These are phyloP conservation scores for Albugo laibachii DNA, from an alignment of 352 stramenopile genomes.

Conservation along the genomic window DNA sequence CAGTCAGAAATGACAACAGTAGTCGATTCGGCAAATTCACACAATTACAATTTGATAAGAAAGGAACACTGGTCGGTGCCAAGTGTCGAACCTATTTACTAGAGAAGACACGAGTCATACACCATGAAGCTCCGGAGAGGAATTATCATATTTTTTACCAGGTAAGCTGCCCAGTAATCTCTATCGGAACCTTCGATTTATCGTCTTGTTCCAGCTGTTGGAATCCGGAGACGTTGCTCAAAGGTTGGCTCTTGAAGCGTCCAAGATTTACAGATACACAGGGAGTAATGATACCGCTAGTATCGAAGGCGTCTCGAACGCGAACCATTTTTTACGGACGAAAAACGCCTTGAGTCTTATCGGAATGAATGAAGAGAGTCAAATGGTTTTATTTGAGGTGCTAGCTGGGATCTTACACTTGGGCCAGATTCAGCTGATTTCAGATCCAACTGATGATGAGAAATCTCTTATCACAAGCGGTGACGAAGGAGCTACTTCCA, in stretches of 20 bases:
- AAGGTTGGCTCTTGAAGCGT: conserved; percentile 19
- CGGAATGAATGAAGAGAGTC: conserved; percentile 63
- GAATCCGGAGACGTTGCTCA: conserved; percentile 31
- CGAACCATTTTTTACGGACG: conserved; percentile 70
- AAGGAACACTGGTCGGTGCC: conserved; percentile 66
- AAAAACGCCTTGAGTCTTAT: conserved; percentile 48
- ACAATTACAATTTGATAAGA: conserved; percentile 63
- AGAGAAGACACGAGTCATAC: conserved; percentile 91
- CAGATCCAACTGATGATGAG: conserved; percentile 53
- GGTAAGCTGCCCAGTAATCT: conserved; percentile 6
- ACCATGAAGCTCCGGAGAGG: conserved; percentile 82
- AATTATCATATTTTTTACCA: conserved; percentile 98
- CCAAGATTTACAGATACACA: conserved; percentile 39
- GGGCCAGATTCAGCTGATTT: conserved; percentile 80
- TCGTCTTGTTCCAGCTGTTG: conserved; percentile 10
- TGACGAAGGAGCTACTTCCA: conserved; percentile 20
- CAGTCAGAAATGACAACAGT: conserved; percentile 76
- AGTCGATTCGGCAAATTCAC: conserved; percentile 85
- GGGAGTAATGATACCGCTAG: conserved; percentile 37
- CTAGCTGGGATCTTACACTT: conserved; percentile 87
- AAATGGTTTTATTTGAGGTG: conserved; percentile 84
- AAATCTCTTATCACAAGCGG: conserved; percentile 37
- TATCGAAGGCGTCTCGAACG: conserved; percentile 57
- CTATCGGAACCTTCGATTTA: conserved; percentile 4
- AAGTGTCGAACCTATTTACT: conserved; percentile 76